Evolutionary conservation across 768 basidiomycete genomes (phyloP).

Genomic region (Amanita subjunquillea): DNA sequence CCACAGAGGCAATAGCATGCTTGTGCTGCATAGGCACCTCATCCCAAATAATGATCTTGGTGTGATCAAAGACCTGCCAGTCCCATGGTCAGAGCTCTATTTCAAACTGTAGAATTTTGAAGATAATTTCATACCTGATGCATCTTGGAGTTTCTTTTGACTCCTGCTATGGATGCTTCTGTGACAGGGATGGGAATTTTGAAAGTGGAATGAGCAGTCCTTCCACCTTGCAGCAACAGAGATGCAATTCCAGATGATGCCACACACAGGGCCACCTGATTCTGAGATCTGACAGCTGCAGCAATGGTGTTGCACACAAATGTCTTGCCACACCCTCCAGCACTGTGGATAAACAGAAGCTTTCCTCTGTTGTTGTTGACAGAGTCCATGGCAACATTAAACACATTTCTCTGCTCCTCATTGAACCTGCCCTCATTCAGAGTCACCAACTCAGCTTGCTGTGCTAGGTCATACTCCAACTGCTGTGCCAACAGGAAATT

Average conservation of each 20-base stretch:
- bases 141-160: too few relatives aligned
- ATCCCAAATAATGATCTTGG: constrained; percentile 34
- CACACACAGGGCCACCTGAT: too few relatives aligned
- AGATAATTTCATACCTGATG: constrained; percentile 11
- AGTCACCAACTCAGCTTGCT: background rate
- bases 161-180: too few relatives aligned
- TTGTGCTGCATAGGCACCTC: constrained; percentile 30
- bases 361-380: constrained; percentile 6
- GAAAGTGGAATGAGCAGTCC: too few relatives aligned
- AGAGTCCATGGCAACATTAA: constrained; percentile 12
- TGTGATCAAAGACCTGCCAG: constrained; percentile 18
- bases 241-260: too few relatives aligned
- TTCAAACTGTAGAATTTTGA: too few relatives aligned
- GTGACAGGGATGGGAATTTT: too few relatives aligned
- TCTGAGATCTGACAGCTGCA: background rate
- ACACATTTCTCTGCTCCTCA: constrained; percentile 19
- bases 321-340: constrained; percentile 36
- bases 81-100: constrained; percentile 12
- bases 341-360: constrained; percentile 11
- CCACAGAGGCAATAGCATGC: constrained; percentile 26
- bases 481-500: constrained; percentile 25
- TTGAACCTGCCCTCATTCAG: constrained; percentile 15
- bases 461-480: constrained; percentile 14
- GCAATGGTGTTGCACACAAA: constrained; percentile 29
- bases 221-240: too few relatives aligned